Percentiles rank a stretch among this genome's conserved stretches.
These are phyloP conservation scores for Diplodia intermedia DNA, from an alignment of 2,329 filamentous ascomycete genomes.

Conservation along the genomic window DNA sequence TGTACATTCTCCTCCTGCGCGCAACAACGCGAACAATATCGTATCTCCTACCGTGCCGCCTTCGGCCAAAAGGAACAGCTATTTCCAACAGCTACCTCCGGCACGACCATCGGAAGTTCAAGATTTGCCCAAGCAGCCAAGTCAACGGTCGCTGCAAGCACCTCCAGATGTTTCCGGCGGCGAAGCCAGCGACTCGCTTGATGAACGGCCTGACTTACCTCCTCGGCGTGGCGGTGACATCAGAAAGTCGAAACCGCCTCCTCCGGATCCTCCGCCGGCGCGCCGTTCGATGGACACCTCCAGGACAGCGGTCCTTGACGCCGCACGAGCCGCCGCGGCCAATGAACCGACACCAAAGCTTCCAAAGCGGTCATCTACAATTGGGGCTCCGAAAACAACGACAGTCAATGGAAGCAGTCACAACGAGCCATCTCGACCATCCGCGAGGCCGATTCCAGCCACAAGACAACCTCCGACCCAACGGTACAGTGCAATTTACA, in stretches of 20 bases:
- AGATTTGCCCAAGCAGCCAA: constrained; percentile 35
- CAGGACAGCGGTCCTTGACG: constrained; percentile 14
- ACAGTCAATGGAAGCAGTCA: constrained; percentile 9
- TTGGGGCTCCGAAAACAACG: constrained; percentile 32
- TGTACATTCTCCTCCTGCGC: constrained; percentile 12
- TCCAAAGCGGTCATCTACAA: constrained; percentile 46
- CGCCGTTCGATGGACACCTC: constrained; percentile 45
- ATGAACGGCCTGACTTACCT: constrained; percentile 59
- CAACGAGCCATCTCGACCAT: constrained; percentile 4
- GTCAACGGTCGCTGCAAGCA: not conserved
- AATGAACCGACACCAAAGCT: constrained; percentile 29
- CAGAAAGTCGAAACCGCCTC: constrained; percentile 41
- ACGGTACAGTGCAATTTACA: constrained; percentile 25
- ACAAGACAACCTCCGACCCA: constrained; percentile 17
- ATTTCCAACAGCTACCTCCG: constrained; percentile 40
- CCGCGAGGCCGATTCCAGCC: not conserved
- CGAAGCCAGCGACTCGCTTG: constrained; percentile 41
- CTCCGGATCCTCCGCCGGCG: constrained; percentile 45
- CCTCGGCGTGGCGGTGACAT: constrained; percentile 50
- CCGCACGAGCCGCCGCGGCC: constrained; percentile 16
- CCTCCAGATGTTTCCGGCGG: constrained; percentile 15
- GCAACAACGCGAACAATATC: not conserved
- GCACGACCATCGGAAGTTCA: constrained; percentile 37
- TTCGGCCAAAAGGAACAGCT: constrained; percentile 39
- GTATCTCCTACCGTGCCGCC: constrained; percentile 34